Conservation (phyloP, 345 rosid genomes). For the Excoecaria agallocha region DNA sequence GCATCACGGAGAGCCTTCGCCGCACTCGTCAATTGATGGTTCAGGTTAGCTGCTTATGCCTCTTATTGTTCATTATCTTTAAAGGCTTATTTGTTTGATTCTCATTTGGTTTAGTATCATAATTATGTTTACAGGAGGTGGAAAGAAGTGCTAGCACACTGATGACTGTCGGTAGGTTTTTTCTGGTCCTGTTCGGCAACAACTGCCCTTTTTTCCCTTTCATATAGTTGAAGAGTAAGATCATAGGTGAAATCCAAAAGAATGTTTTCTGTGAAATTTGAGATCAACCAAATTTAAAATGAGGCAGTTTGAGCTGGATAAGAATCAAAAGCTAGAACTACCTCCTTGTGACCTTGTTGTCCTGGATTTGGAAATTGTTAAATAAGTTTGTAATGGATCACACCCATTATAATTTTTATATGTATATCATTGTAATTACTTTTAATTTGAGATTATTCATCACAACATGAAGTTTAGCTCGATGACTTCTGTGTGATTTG, state of each 20-base stretch:
- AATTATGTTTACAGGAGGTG: conserved; percentile 61
- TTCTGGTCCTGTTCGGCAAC: conserved; percentile 10
- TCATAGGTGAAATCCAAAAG: neutral
- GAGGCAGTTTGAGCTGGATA: neutral
- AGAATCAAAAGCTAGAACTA: neutral
- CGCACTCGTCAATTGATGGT: conserved; percentile 93
- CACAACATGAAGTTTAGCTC: neutral
- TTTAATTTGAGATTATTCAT: neutral
- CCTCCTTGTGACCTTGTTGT: neutral
- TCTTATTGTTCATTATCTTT: neutral
- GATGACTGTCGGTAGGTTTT: conserved; percentile 67
- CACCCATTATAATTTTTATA: neutral
- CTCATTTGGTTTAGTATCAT: conserved; percentile 6
- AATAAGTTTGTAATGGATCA: neutral
- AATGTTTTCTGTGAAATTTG: neutral
- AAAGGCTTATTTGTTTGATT: neutral
- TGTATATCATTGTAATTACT: no score
- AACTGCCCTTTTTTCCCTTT: neutral
- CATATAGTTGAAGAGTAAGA: neutral
- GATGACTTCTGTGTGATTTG: neutral
- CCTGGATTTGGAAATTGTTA: neutral
- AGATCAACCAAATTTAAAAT: neutral
- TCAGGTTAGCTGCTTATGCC: conserved; percentile 51
- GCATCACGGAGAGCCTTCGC: conserved; percentile 95
- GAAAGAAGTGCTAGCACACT: conserved; percentile 84